Evolutionary conservation across 805 yeast species (phyloP), one percentile per base, ranked within the genome.

Genomic region (Spathaspora girioi): DNA sequence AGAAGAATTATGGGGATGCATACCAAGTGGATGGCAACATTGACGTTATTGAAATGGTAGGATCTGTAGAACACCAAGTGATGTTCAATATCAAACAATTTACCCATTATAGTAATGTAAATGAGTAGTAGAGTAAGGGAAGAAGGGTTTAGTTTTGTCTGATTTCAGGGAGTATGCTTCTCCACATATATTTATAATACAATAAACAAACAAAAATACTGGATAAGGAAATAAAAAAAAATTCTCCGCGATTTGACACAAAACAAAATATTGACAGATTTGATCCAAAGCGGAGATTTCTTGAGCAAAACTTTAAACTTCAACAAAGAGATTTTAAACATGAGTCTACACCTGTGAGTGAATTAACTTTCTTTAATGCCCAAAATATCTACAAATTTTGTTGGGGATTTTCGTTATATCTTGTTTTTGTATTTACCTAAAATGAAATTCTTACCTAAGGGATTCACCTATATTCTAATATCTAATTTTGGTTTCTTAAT

Each of bases 1-100:
- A 79, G 67, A 29, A 88, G 71, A 47, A 93, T 91, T 18, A 82
- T 66, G 1, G 98, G 98, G 31, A 93, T 91, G 62, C 90, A 90
- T 3, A 81, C 65, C 45, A 87, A 65, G 63, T 93, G 99, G 55
- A 93, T 87, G 9, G 73, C 56, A 6, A 92, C 92, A 68, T 93
- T 93, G 1, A 68, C 70, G 57, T 82, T 71, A 63, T 77, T 65
- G 55, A 64, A 71, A 55, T 81, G 86, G 56, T 81, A 81, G 1
- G 77, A 66, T 61, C 79, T 74, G 59, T 74, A 74, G 54, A 73
- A 71, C 27, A 68, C 69, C 51, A 74, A 66, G 45, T 74, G 79
- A 23, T 58, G 63, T 38, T 66, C 67, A 32, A 74, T 60, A 51
- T 73, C 75, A 11, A 70, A 57, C 4, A 70, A 44, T 1, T 68